Base-by-base conservation (phyloP, 768 basidiomycete genomes). In the Mycena vitilis region DNA sequence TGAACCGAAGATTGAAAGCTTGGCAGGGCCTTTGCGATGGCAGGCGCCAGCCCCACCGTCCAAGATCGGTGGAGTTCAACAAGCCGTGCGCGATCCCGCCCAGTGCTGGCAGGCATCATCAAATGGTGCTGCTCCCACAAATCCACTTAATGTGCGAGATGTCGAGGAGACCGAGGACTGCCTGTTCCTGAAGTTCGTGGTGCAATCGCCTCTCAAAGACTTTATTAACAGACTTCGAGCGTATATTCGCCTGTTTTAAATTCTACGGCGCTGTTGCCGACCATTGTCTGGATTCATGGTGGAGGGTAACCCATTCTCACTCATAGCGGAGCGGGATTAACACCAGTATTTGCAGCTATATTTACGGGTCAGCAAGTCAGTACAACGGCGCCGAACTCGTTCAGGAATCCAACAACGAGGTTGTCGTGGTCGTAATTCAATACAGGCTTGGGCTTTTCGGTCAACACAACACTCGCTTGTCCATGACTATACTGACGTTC, bases 141-240 rank as follows among this genome's bases (percentile, higher is more conserved):
- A 58, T 18, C 66, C 61, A 20, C 38, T 63, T 13, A n/a, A 9
- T 3, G 11, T 34, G n/a, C 73, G 76, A 23, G 71, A 34, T 30
- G 60, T 66, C 2, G 57, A 42, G 15, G 57, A 73, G 38, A 73
- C 78, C 6, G 78, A 79, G 47, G 78, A 79, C 54, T 79, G 78
- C 64, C 58, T 79, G 11, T 79, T 78, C 62, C 73, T 79, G 45
- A 78, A 74, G 78, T 79, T n/a, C 12, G 70, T n/a, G n/a, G n/a
- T n/a, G n/a, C n/a, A n/a, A n/a, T n/a, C n/a, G n/a, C n/a, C n/a
- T n/a, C n/a, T n/a, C n/a, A n/a, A n/a, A n/a, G n/a, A n/a, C n/a
- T n/a, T n/a, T n/a, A n/a, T n/a, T n/a, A n/a, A n/a, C n/a, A n/a
- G n/a, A n/a, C 6, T 9, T 36, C 9, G 49, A 73, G 72, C 54